Base-by-base conservation (phyloP, 2,329 filamentous ascomycete species). In the Phaeomoniella chlamydospora region DNA sequence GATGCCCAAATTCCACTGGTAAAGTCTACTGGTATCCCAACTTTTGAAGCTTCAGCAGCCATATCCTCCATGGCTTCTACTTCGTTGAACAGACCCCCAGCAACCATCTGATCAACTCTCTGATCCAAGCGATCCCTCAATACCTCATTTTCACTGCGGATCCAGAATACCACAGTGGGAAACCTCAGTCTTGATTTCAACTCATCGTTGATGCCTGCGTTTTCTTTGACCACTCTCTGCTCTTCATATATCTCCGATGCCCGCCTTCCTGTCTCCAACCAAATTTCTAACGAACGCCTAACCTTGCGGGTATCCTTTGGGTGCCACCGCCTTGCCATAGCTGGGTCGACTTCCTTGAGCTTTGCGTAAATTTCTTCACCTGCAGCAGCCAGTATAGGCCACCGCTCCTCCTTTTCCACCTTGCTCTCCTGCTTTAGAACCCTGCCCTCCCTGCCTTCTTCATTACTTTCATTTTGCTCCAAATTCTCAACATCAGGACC, bases 291-390 rank as follows among this genome's bases (percentile, higher is more conserved):
- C 2, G 87, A 94, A 4, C 87, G 75, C 41, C 74, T 73, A 39
- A 98, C 94, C 57, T 94, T 96, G 41, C 90, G 76, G 32, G 75
- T 67, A 51, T 98, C 90, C 31, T 87, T 90, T 1, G 88, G 90
- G 57, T 98, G 92, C 90, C 90, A 98, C 39, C 80, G 70, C 31
- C 77, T 71, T 1, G 88, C 92, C 80, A 94, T 94, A 14, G 73
- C 64, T 0, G 90, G 88, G 53, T 98, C 90, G 3, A 94, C 77
- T 46, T 84, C 77, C 38, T 68, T 68, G 36, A 98, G 62, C 53
- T 79, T 79, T 22, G 72, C 65, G 15, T 90, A 58, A 38, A 98
- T 75, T 9, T 73, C 66, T 33, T 85, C 76, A 0, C 80, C 81
- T 0, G 81, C 59, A 32, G 72, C 75, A 18, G 80, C 65, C 4